Percentiles rank a stretch among this genome's conserved stretches.
These are phyloP conservation scores for Leptographium radiaticola DNA, from an alignment of 2,329 filamentous ascomycete species.

Conservation along the genomic window DNA sequence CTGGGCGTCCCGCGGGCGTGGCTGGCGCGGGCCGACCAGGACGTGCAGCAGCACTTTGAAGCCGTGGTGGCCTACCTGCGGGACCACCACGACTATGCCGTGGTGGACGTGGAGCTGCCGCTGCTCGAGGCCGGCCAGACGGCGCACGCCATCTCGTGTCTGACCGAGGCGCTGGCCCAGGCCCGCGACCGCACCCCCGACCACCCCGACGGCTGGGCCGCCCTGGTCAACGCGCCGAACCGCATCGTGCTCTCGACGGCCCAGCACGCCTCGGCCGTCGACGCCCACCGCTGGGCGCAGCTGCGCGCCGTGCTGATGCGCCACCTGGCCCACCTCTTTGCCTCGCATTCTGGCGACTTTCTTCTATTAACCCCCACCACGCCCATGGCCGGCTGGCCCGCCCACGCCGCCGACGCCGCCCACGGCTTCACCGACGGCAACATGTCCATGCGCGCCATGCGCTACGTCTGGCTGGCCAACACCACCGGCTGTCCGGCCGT, in stretches of 20 bases:
- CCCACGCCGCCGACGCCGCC: conserved; percentile 40
- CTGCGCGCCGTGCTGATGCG: conserved; percentile 66
- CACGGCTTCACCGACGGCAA: conserved; percentile 69
- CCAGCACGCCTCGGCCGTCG: conserved; percentile 48
- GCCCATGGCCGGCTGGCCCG: conserved; percentile 63
- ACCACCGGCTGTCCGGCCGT: conserved; percentile 67
- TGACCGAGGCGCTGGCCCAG: conserved; percentile 51
- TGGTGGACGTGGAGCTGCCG: conserved; percentile 52
- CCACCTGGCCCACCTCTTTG: conserved; percentile 60
- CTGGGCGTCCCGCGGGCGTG: conserved; percentile 58
- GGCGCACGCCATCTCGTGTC: conserved; percentile 66
- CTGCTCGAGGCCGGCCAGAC: conserved; percentile 57
- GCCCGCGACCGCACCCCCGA: conserved; percentile 26
- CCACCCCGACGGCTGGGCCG: conserved; percentile 35
- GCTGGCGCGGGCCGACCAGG: conserved; percentile 54
- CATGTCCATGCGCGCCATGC: conserved; percentile 62
- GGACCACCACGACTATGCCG: conserved; percentile 31
- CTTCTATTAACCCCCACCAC: conserved; percentile 69
- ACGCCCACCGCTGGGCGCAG: conserved; percentile 55
- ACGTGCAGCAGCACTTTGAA: conserved; percentile 50
- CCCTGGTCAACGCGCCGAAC: conserved; percentile 51
- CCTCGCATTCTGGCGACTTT: conserved; percentile 52
- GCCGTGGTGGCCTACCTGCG: conserved; percentile 45
- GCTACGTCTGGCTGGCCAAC: conserved; percentile 78
- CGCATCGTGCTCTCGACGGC: conserved; percentile 55